phyloP scores from a whole-genome alignment of 768 basidiomycete species.

The Russula sp. region DNA sequence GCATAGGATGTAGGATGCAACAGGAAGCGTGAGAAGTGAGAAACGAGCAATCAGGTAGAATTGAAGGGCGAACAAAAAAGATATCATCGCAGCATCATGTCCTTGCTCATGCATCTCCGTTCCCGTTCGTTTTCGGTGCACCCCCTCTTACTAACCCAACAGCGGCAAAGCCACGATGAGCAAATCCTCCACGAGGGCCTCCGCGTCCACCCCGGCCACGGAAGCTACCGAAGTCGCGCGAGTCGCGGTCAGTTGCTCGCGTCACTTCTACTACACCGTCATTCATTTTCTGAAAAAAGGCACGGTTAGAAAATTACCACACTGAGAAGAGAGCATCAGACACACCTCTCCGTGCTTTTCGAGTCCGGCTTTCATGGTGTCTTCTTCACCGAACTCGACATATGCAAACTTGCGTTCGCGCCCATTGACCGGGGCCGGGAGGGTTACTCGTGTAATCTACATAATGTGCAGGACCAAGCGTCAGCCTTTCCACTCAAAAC shows the following conservation, averaged over 20 bases:
- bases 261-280: slow-evolving; percentile 61
- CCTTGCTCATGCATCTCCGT: slow-evolving; percentile 28
- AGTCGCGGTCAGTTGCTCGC: slow-evolving; percentile 50
- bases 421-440: slow-evolving; percentile 45
- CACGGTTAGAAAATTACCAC: slow-evolving; percentile 15
- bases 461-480: neutral
- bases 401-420: slow-evolving; percentile 63
- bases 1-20: slow-evolving; percentile 14
- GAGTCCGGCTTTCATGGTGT: slow-evolving; percentile 73
- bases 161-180: slow-evolving; percentile 59
- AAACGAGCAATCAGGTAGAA: neutral
- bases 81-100: neutral
- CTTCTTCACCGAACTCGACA: slow-evolving; percentile 87
- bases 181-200: slow-evolving; percentile 48
- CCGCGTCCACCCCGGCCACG: slow-evolving; percentile 50
- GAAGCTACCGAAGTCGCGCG: slow-evolving; percentile 27
- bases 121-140: slow-evolving; percentile 29
- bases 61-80: neutral
- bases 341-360: slow-evolving; percentile 68
- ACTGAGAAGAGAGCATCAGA: slow-evolving; percentile 13
- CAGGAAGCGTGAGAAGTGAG: slow-evolving; percentile 1
- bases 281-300: slow-evolving; percentile 53
- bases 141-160: slow-evolving; percentile 53
- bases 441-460: slow-evolving; percentile 64
- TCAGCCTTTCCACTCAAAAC: neutral